A percentile compares a stretch with the other conserved stretches of the same genome.
Conservation (phyloP, 2,329 filamentous ascomycete species). For the Fusarium sp. region DNA sequence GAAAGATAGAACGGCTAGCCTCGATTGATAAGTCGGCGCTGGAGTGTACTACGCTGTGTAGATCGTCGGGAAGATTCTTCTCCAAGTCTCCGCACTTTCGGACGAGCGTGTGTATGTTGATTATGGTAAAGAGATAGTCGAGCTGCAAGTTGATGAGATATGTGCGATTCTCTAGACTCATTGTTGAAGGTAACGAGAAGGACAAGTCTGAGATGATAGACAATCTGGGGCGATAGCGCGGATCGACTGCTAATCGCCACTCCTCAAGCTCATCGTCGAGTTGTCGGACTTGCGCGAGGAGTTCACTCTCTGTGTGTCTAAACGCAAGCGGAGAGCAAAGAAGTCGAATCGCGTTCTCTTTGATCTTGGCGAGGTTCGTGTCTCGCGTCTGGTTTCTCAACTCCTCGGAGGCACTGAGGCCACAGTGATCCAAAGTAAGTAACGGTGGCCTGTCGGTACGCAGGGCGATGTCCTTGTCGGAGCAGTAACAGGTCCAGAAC, state of each 20-base stretch:
- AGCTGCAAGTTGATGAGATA: constrained; percentile 36
- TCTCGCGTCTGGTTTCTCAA: constrained; percentile 18
- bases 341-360: constrained; percentile 32
- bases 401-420: constrained; percentile 27
- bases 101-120: constrained; percentile 38
- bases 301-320: constrained; percentile 41
- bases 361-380: constrained; percentile 32
- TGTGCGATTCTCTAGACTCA: constrained; percentile 20
- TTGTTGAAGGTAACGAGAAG: constrained; percentile 8
- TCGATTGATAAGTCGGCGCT: constrained; percentile 40
- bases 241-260: constrained; percentile 49
- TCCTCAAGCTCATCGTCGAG: constrained; percentile 52
- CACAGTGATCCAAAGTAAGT: constrained; percentile 26
- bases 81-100: constrained; percentile 38
- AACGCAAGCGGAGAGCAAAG: constrained; percentile 33
- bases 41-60: constrained; percentile 34
- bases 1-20: constrained; percentile 36
- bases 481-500: constrained; percentile 35
- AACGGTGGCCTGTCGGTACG: constrained; percentile 21
- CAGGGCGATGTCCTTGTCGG: constrained; percentile 20
- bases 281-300: constrained; percentile 47
- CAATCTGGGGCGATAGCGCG: constrained; percentile 30
- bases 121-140: constrained; percentile 39
- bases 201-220: constrained; percentile 28
- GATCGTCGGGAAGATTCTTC: constrained; percentile 35